Percentiles rank a stretch among this genome's conserved stretches.
Conservation (phyloP, 768 basidiomycete genomes). For the Boletus coccyginus region DNA sequence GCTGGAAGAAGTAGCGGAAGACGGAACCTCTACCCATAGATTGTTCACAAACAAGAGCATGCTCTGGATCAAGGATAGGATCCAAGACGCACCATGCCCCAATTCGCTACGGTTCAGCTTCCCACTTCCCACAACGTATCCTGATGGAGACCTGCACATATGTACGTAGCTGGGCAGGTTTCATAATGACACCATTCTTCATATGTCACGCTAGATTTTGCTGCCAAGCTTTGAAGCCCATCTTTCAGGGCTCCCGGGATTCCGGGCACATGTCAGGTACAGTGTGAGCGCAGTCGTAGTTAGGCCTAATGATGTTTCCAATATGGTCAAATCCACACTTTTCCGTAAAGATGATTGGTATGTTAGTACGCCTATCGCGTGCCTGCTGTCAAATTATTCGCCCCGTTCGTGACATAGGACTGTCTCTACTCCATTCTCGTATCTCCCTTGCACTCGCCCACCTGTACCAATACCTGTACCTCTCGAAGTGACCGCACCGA, state of each 20-base stretch:
- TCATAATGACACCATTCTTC: background rate
- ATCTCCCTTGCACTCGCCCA: conserved; percentile 65
- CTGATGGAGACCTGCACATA: conserved; percentile 53
- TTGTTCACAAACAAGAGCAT: conserved; percentile 50
- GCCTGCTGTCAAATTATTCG: background rate
- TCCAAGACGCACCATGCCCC: conserved; percentile 46
- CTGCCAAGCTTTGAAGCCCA: conserved; percentile 71
- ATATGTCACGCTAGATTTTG: conserved; percentile 44
- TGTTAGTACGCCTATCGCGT: conserved; percentile 16
- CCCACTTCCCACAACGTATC: conserved; percentile 56
- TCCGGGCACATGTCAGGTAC: conserved; percentile 64
- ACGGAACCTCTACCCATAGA: conserved; percentile 52
- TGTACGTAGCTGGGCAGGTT: conserved; percentile 39
- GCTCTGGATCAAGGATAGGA: conserved; percentile 56
- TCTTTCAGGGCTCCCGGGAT: conserved; percentile 69
- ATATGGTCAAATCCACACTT: conserved; percentile 50
- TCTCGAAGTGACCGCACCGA: conserved; percentile 28
- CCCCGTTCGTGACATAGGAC: conserved; percentile 33
- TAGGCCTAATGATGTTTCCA: conserved; percentile 43
- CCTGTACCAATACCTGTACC: conserved; percentile 48
- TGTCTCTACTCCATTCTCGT: conserved; percentile 60
- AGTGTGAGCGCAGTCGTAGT: conserved; percentile 50
- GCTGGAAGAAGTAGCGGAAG: conserved; percentile 63
- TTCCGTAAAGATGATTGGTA: conserved; percentile 57
- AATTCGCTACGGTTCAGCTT: conserved; percentile 51